Evolutionary conservation across 2,329 filamentous ascomycete genomes (phyloP).

Genomic region (Xylaria sp.): DNA sequence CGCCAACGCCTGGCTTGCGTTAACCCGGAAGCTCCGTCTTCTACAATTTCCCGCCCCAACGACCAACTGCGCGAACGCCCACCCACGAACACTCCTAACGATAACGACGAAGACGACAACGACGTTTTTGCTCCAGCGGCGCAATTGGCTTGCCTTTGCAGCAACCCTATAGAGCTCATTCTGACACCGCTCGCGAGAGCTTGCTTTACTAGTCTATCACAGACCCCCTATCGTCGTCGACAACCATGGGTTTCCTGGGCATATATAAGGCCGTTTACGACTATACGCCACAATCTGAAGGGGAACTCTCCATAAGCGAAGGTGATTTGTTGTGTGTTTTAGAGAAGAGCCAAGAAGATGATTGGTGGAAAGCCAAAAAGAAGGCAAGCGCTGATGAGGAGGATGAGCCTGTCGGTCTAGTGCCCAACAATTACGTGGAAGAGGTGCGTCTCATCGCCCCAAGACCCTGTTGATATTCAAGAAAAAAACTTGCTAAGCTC

Average conservation of each 20-base stretch:
- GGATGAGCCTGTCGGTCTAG: conserved; percentile 87
- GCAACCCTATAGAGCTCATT: neutral
- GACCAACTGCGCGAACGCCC: conserved; percentile 15
- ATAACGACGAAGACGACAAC: neutral
- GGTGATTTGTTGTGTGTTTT: conserved; percentile 90
- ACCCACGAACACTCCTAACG: neutral
- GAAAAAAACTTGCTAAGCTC: conserved; percentile 58
- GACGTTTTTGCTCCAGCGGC: neutral
- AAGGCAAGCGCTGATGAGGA: conserved; percentile 84
- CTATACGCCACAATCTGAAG: conserved; percentile 86
- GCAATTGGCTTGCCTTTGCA: conserved; percentile 2
- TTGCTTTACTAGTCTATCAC: conserved; percentile 3
- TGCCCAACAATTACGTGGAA: conserved; percentile 95
- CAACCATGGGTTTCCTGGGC: conserved; percentile 86
- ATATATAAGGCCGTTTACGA: conserved; percentile 93
- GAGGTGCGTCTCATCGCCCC: conserved; percentile 69
- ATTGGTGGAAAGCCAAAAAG: conserved; percentile 98
- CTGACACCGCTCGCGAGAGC: neutral
- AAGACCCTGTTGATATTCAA: conserved; percentile 51
- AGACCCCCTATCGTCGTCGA: conserved; percentile 21
- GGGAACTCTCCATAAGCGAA: conserved; percentile 85
- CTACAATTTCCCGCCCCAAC: neutral
- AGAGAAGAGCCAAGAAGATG: conserved; percentile 79
- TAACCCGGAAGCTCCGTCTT: conserved; percentile 29
- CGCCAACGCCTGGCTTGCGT: conserved; percentile 8